Percentiles rank a stretch among this genome's conserved stretches.
Conservation (phyloP, 2,329 filamentous ascomycete species). For the Stagonosporopsis tanaceti region DNA sequence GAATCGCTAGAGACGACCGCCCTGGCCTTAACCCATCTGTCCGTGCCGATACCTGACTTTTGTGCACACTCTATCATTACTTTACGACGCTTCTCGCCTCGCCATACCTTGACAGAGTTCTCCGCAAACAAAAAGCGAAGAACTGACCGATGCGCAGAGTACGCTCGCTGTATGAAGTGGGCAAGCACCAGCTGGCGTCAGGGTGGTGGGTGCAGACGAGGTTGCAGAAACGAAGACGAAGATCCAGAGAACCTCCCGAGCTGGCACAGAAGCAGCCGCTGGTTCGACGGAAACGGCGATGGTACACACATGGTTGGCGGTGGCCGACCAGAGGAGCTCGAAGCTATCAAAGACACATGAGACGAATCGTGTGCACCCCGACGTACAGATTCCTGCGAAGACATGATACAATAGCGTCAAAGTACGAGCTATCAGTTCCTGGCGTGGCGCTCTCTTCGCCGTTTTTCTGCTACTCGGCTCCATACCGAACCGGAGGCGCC, state of each 20-base stretch:
- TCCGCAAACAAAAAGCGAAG: slow-evolving; percentile 32
- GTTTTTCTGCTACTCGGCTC: not conserved
- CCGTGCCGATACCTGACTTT: slow-evolving; percentile 39
- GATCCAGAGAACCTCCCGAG: slow-evolving; percentile 42
- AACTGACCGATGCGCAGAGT: slow-evolving; percentile 36
- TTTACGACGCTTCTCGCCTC: slow-evolving; percentile 37
- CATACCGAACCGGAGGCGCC: not conserved
- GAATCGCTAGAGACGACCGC: slow-evolving; percentile 48
- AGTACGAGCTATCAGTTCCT: not conserved
- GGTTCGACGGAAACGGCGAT: slow-evolving; percentile 39
- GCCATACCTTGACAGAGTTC: slow-evolving; percentile 35
- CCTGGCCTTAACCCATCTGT: slow-evolving; percentile 35
- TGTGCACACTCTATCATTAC: slow-evolving; percentile 44
- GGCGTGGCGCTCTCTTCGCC: not conserved
- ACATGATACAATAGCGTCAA: not conserved
- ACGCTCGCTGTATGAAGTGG: slow-evolving; percentile 48
- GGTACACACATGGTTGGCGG: slow-evolving; percentile 44
- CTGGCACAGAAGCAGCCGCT: slow-evolving; percentile 44
- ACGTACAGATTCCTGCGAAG: not conserved
- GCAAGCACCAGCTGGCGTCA: slow-evolving; percentile 40
- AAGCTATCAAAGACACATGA: slow-evolving; percentile 20
- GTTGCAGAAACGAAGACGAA: slow-evolving; percentile 46
- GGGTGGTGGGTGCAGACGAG: slow-evolving; percentile 42
- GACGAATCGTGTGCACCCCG: not conserved
- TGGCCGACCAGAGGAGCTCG: slow-evolving; percentile 26